Evolutionary conservation across 2,329 filamentous ascomycete genomes (phyloP), one percentile per base, ranked within the genome.

Genomic region (Clonostachys chloroleuca): DNA sequence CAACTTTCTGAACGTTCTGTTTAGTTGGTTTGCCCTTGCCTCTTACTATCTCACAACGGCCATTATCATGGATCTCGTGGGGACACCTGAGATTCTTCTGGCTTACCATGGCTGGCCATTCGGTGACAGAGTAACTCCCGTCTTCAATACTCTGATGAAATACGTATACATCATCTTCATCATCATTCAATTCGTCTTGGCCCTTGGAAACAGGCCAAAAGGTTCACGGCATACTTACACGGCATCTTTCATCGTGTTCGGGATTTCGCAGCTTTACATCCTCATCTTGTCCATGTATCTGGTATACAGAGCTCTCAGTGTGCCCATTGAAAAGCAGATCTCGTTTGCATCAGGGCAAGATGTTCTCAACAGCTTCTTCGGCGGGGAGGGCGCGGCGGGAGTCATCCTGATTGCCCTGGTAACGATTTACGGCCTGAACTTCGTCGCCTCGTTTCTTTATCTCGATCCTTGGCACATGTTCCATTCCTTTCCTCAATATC

Each of bases 401-500:
- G 90, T 95, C 62, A 95, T 96, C 63, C 82, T 96, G 56, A 84
- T 96, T 54, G 90, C 91, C 12, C 74, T 96, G 56, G 82, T 89
- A 50, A 86, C 91, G 48, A 96, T 92, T 44, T 96, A 94, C 63
- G 91, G 91, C 69, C 81, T 96, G 47, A 95, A 96, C 81, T 96
- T 89, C 62, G 77, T 96, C 49, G 89, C 90, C 12, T 95, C 90
- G 6, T 95, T 96, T 80, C 73, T 96, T 70, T 96, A 96, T 73
- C 75, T 95, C 61, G 91, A 96, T 68, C 91, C 91, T 20, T 96
- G 91, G 91, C 91, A 96, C 78, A 95, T 96, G 91, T 94, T 96
- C 74, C 91, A 90, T 60, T 95, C 90, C 6, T 96, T 95, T 80
- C 86, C 86, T 12, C 82, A 87, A 60, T 96, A 96, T 65, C 75